A percentile compares a stretch with the other conserved stretches of the same genome.
These are phyloP conservation scores for Carex pumila DNA, from an alignment of 176 grass and related monocot genomes.

Conservation along the genomic window DNA sequence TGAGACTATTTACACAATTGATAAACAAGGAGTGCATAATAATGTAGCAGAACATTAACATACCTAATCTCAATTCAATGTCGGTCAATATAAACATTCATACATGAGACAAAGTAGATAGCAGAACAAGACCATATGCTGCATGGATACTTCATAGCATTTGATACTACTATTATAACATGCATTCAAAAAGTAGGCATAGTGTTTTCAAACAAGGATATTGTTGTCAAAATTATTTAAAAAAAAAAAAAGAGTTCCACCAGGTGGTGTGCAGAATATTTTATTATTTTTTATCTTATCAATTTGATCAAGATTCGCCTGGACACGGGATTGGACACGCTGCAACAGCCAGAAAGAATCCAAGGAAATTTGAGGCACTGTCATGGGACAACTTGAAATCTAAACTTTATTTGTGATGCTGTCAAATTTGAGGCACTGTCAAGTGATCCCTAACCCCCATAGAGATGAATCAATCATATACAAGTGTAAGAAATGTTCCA, in stretches of 20 bases:
- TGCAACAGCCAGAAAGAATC: background rate
- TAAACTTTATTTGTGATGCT: background rate
- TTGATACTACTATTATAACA: background rate
- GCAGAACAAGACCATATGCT: background rate
- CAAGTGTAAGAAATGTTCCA: too few species aligned
- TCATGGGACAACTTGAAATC: background rate
- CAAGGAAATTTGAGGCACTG: background rate
- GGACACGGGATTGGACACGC: background rate
- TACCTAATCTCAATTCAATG: background rate
- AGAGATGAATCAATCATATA: too few species aligned
- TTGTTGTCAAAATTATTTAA: background rate
- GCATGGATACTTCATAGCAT: background rate
- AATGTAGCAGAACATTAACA: background rate
- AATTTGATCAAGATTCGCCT: background rate
- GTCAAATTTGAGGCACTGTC: too few species aligned
- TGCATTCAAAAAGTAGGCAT: background rate
- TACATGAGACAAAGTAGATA: background rate
- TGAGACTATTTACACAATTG: background rate
- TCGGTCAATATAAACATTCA: background rate
- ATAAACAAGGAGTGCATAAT: background rate
- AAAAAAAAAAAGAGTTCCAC: background rate
- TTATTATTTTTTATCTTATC: background rate
- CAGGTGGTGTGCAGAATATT: background rate
- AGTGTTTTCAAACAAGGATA: background rate
- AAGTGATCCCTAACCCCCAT: too few species aligned